Evolutionary conservation across 305 asterid species (phyloP).

Genomic region (Striga hermonthica): DNA sequence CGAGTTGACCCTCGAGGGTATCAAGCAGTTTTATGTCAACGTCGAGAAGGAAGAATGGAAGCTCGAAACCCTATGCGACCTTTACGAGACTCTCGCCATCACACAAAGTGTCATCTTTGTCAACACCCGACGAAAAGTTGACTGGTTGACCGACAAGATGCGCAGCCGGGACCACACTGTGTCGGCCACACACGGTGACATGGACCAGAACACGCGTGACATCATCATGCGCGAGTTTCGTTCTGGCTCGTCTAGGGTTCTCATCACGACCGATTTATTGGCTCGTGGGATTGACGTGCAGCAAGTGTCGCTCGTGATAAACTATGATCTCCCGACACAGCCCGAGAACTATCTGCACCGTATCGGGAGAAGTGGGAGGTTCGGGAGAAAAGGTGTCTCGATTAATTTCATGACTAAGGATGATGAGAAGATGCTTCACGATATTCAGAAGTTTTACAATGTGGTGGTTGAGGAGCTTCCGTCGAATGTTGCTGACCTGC

Average conservation of each 20-base stretch:
- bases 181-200: conserved; percentile 68
- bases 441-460: conserved; percentile 70
- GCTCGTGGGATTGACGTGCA: conserved; percentile 74
- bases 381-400: conserved; percentile 71
- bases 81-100: conserved; percentile 59
- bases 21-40: conserved; percentile 60
- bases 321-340: conserved; percentile 66
- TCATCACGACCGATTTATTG: conserved; percentile 65
- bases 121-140: conserved; percentile 72
- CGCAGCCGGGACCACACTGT: conserved; percentile 62
- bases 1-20: conserved; percentile 67
- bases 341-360: conserved; percentile 72
- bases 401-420: conserved; percentile 55
- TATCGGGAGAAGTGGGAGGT: conserved; percentile 67
- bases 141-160: conserved; percentile 76
- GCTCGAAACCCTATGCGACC: conserved; percentile 60
- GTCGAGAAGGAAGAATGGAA: conserved; percentile 67
- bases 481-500: conserved; percentile 59
- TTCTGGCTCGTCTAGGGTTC: conserved; percentile 59
- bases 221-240: conserved; percentile 76
- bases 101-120: conserved; percentile 74
- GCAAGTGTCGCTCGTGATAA: conserved; percentile 68
- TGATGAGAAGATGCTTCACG: conserved; percentile 57
- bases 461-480: conserved; percentile 60
- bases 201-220: conserved; percentile 72